A percentile compares a stretch with the other conserved stretches of the same genome.
Evolutionary conservation across 2,329 filamentous ascomycete species (phyloP).

Genomic region (Dactylellina leptospora): DNA sequence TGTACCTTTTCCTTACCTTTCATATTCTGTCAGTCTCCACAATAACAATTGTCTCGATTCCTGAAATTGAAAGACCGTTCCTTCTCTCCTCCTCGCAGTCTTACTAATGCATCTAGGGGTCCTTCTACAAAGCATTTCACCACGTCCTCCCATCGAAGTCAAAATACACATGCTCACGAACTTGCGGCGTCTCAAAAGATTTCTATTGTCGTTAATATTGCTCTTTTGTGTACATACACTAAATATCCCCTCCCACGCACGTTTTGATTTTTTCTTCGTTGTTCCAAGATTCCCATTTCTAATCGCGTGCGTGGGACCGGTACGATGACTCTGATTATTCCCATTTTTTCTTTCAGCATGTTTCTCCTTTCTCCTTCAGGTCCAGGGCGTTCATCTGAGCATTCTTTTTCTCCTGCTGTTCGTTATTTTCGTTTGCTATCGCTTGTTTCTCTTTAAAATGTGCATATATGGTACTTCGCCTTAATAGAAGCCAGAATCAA

Average conservation of each 20-base stretch:
- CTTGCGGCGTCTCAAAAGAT: slow-evolving; percentile 34
- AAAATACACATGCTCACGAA: slow-evolving; percentile 45
- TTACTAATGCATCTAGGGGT: slow-evolving; percentile 1
- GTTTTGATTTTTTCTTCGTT: neutral
- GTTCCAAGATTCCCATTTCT: neutral
- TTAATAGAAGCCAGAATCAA: slow-evolving; percentile 31
- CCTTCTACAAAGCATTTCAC: neutral
- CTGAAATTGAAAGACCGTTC: slow-evolving; percentile 13
- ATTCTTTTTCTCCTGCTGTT: slow-evolving; percentile 21
- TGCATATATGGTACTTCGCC: slow-evolving; percentile 25
- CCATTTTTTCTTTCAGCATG: slow-evolving; percentile 25
- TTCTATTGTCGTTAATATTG: slow-evolving; percentile 11
- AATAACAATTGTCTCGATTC: slow-evolving; percentile 51
- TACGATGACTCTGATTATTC: slow-evolving; percentile 44
- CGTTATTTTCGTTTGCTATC: slow-evolving; percentile 2
- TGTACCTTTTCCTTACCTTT: slow-evolving; percentile 44
- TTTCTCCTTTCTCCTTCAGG: slow-evolving; percentile 13
- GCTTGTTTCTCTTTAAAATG: slow-evolving; percentile 5
- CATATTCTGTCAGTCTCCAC: slow-evolving; percentile 11
- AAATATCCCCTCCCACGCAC: slow-evolving; percentile 36
- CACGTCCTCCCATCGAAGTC: slow-evolving; percentile 1
- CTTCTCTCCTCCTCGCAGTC: neutral
- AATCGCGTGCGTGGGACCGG: slow-evolving; percentile 28
- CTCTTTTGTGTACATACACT: slow-evolving; percentile 46
- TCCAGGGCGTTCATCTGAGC: slow-evolving; percentile 41